phyloP scores from a whole-genome alignment of 345 rosid genomes.

The Physaria fendleri region DNA sequence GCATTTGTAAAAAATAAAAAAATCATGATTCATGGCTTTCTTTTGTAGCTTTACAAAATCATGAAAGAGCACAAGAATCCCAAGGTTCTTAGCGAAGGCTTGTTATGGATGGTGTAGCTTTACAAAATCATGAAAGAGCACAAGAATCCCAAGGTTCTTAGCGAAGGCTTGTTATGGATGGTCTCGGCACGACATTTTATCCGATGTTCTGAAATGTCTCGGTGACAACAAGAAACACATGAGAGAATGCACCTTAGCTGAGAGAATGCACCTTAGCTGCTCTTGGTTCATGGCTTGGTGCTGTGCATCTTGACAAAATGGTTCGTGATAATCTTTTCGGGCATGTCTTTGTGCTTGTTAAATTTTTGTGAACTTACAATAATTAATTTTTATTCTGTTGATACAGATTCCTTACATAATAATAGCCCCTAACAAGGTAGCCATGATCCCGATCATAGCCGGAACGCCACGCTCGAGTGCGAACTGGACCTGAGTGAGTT shows the following conservation, averaged over 20 bases:
- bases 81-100: neutral
- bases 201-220: neutral
- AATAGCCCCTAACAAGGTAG: neutral
- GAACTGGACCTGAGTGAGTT: too few relatives aligned
- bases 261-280: neutral
- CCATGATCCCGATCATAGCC: too few relatives aligned
- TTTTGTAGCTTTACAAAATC: neutral
- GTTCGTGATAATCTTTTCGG: neutral
- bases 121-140: neutral
- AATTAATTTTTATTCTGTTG: neutral
- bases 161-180: neutral
- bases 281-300: neutral
- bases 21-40: neutral
- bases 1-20: too few relatives aligned
- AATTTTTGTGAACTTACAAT: too few relatives aligned
- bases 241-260: neutral
- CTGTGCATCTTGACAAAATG: neutral
- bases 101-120: neutral
- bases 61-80: neutral
- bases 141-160: neutral
- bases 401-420: neutral
- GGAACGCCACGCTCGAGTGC: too few relatives aligned
- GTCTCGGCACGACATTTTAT: too few relatives aligned
- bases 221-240: neutral
- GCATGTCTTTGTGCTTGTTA: neutral